These are phyloP conservation scores for Monosporascus sp. DNA, from an alignment of 2,329 filamentous ascomycete genomes.

Conservation along the genomic window DNA sequence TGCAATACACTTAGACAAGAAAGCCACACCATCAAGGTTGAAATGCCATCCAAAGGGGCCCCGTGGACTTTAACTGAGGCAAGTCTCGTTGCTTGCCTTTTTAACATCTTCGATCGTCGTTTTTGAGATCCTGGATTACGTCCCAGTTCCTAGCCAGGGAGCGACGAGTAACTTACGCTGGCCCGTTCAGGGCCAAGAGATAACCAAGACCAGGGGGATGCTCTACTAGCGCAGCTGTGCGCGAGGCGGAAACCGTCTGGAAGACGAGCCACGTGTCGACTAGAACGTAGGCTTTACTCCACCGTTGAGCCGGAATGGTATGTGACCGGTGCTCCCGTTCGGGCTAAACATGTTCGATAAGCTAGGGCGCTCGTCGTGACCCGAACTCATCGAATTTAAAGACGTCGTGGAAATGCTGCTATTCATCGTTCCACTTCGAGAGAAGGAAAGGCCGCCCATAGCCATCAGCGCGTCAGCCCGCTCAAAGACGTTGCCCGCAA, in stretches of 20 bases:
- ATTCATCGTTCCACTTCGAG: slow-evolving; percentile 41
- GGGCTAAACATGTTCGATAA: slow-evolving; percentile 22
- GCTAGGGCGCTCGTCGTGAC: slow-evolving; percentile 23
- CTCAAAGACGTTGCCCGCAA: slow-evolving; percentile 56
- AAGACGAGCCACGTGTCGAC: slow-evolving; percentile 17
- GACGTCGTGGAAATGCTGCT: slow-evolving; percentile 28
- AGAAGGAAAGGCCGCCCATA: slow-evolving; percentile 53
- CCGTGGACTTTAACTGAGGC: background rate
- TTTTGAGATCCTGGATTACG: background rate
- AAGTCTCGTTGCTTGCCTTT: background rate
- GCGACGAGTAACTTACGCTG: no score
- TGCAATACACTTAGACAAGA: background rate
- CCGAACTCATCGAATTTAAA: slow-evolving; percentile 23
- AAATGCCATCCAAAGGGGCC: background rate
- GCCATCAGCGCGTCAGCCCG: slow-evolving; percentile 53
- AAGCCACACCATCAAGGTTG: background rate
- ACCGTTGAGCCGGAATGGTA: slow-evolving; percentile 21
- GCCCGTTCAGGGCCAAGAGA: no score
- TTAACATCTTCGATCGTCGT: background rate
- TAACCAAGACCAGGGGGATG: background rate
- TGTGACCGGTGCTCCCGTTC: slow-evolving; percentile 14
- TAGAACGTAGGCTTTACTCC: slow-evolving; percentile 27
- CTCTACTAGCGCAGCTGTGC: background rate
- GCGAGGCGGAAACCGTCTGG: slow-evolving; percentile 2
- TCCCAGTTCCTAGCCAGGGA: no score